These are phyloP conservation scores for Crataegus laevigata DNA, from an alignment of 306 rosid genomes.

Conservation along the genomic window DNA sequence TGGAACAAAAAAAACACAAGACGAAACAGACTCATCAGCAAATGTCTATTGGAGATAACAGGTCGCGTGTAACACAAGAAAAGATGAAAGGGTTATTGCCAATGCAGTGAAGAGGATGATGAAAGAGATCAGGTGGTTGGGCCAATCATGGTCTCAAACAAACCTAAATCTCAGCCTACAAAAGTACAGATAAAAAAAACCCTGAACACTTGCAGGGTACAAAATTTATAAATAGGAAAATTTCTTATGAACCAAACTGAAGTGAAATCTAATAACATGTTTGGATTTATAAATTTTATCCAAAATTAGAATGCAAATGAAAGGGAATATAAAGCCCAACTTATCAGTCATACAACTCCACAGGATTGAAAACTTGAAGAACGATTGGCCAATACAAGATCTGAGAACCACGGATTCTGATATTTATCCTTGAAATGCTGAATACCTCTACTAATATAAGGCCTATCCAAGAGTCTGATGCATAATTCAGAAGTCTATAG, in stretches of 20 bases:
- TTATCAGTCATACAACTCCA: conserved; percentile 5
- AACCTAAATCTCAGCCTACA: neutral
- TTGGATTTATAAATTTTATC: conserved; percentile 7
- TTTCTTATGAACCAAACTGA: neutral
- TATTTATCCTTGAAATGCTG: conserved; percentile 51
- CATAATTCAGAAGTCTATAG: conserved; percentile 30
- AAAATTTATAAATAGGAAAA: neutral
- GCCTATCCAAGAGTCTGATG: conserved; percentile 52
- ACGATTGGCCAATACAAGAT: conserved; percentile 87
- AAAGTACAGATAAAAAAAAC: neutral
- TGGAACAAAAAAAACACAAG: neutral
- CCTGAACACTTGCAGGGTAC: neutral
- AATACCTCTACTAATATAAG: conserved; percentile 38
- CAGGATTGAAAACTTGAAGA: conserved; percentile 33
- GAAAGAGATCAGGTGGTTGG: neutral
- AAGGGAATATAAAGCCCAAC: conserved; percentile 15
- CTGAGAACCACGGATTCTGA: conserved; percentile 64
- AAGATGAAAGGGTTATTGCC: neutral
- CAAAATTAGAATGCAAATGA: neutral
- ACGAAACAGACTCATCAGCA: neutral
- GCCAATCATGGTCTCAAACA: neutral
- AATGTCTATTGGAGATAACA: neutral
- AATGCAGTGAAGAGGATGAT: neutral
- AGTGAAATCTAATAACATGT: neutral
- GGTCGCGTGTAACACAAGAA: neutral